These are phyloP conservation scores for Penicillium sp. DNA, from an alignment of 2,329 filamentous ascomycete species.

Conservation along the genomic window DNA sequence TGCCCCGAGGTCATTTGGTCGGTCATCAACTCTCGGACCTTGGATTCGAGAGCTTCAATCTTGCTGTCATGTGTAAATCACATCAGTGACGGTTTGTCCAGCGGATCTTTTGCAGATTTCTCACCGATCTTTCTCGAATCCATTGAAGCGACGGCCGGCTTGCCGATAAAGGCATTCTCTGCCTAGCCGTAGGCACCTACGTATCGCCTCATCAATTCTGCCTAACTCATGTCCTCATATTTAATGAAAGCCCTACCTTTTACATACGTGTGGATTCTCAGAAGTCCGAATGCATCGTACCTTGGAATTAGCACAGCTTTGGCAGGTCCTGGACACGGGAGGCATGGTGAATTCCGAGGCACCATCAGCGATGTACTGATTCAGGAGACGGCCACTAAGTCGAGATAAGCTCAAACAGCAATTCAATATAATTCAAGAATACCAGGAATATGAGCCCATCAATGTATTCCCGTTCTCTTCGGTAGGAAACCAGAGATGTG, in stretches of 20 bases:
- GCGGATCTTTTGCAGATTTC: neutral
- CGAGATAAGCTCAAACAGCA: no score
- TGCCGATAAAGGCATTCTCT: constrained; percentile 42
- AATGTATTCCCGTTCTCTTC: no score
- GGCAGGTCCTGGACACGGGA: constrained; percentile 18
- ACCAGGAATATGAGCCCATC: neutral
- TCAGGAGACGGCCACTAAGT: neutral
- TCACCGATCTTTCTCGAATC: constrained; percentile 40
- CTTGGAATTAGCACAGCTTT: constrained; percentile 26
- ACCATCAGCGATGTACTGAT: neutral
- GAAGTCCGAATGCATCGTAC: constrained; percentile 24
- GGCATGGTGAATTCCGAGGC: neutral
- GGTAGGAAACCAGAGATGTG: neutral
- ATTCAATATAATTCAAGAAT: no score
- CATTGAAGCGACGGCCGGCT: constrained; percentile 37
- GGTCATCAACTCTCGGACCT: constrained; percentile 12
- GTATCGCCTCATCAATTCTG: neutral
- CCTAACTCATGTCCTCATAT: neutral
- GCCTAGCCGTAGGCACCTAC: constrained; percentile 39
- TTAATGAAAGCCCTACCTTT: constrained; percentile 14
- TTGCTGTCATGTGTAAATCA: constrained; percentile 22
- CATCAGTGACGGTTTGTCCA: neutral
- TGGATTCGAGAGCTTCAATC: constrained; percentile 41
- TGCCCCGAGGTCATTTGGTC: neutral
- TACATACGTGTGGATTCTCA: constrained; percentile 13